phyloP scores from a whole-genome alignment of 495 filamentous ascomycete species.

The Lophiotrema nucula region DNA sequence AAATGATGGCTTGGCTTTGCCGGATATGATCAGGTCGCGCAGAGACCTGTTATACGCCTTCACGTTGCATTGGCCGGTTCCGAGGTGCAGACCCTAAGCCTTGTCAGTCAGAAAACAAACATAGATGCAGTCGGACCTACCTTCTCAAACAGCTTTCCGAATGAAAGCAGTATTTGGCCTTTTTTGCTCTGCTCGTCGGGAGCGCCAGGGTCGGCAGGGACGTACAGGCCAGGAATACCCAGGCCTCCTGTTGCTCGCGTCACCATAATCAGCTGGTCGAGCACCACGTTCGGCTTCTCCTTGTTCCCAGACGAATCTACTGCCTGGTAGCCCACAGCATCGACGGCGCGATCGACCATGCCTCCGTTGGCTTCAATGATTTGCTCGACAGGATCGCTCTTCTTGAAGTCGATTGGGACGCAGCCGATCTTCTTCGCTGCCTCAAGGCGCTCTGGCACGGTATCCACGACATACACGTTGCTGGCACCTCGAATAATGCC shows the following conservation, averaged over 20 bases:
- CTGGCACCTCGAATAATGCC: conserved; percentile 54
- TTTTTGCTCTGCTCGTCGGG: conserved; percentile 31
- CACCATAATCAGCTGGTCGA: conserved; percentile 42
- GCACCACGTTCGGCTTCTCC: conserved; percentile 44
- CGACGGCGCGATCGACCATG: conserved; percentile 49
- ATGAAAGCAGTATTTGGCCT: conserved; percentile 55
- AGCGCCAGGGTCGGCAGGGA: conserved; percentile 41
- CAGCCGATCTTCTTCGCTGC: conserved; percentile 55
- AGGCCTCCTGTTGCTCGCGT: conserved; percentile 41
- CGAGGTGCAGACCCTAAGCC: conserved; percentile 47
- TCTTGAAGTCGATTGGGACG: conserved; percentile 43
- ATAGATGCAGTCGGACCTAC: conserved; percentile 33
- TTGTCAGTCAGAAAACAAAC: conserved; percentile 1
- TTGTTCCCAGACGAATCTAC: conserved; percentile 34
- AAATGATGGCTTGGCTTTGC: conserved; percentile 57
- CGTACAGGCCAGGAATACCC: conserved; percentile 44
- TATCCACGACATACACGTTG: conserved; percentile 55
- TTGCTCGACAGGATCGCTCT: conserved; percentile 41
- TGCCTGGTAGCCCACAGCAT: conserved; percentile 26
- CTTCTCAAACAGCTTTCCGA: conserved; percentile 63
- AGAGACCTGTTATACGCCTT: conserved; percentile 59
- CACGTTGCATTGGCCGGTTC: conserved; percentile 61
- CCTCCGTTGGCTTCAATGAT: conserved; percentile 44
- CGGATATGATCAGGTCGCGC: conserved; percentile 58
- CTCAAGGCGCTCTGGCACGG: conserved; percentile 51